Evolutionary conservation across 257 asterid genomes (phyloP), one percentile per base, ranked within the genome.

Genomic region (Gentiana dahurica): DNA sequence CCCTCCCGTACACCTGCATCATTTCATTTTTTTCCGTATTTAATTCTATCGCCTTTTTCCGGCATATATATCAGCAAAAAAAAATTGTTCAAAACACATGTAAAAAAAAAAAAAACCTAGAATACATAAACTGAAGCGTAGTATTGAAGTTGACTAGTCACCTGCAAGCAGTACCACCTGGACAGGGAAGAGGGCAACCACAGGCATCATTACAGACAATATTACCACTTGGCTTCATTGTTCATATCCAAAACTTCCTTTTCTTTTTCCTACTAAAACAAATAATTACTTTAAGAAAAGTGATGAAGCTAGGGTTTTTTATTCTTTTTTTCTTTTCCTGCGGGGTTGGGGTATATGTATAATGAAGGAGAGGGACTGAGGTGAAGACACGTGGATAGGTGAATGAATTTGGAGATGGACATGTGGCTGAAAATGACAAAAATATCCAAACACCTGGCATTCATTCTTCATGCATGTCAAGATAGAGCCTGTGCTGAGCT

Each of bases 1-100:
- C n/a, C n/a, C n/a, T n/a, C n/a, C n/a, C n/a, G 65, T 47, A 15
- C 90, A 81, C 76, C 72, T 72, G 68, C 67, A 68, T 50, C n/a
- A 56, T 2, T 1, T 38, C 11, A 11, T 9, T 2, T 12, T 36
- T 54, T 54, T 35, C 36, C 24, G 1, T 4, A 3, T 39, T 39
- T 39, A 4, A 39, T 39, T 4, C 8, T 2, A 5, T 39, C 45
- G 0, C 8, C 45, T 5, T 39, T 39, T n/a, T 8, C 0, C 5
- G 5, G 45, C 45, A 39, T 4, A 8, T 4, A 8, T 5, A 8
- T n/a, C n/a, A n/a, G n/a, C n/a, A n/a, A n/a, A n/a, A n/a, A n/a
- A n/a, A n/a, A n/a, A n/a, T n/a, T n/a, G n/a, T n/a, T n/a, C n/a
- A n/a, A n/a, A n/a, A n/a, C n/a, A n/a, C n/a, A n/a, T n/a, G n/a